Base-by-base conservation (phyloP, 345 rosid genomes). In the Clarkia xantiana region DNA sequence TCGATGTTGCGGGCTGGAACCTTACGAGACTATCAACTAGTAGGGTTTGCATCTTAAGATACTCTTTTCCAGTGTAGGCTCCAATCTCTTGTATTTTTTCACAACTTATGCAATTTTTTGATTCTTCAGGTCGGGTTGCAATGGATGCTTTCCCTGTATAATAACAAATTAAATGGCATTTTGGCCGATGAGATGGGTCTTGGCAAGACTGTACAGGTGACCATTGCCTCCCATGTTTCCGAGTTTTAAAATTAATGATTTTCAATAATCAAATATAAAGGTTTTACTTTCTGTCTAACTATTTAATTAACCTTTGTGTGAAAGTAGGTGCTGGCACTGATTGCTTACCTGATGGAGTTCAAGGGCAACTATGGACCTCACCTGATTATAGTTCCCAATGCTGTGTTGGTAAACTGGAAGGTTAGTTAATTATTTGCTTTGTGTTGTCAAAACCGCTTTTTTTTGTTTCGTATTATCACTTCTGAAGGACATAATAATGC, bases 121-220 rank as follows among this genome's bases (percentile, higher is more conserved):
- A 63, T 51, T 53, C 45, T 56, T 57, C 70, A 93, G 99, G 95
- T 93, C 71, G 99, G 99, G 47, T 79, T 93, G 69, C 97, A 93
- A 46, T 93, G 99, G 99, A 93, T 93, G 99, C 95, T 93, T 71
- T 87, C 99, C 18, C 69, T 93, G 72, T 93, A 93, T 58, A 93
- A 93, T 63, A 93, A 93, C 68, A 93, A 93, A 75, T 70, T 93
- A 60, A 93, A 93, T 75, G 99, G 99, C 59, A 93, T 93, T 60
- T 66, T 93, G 72, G 99, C 99, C 15, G 99, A 93, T 76, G 99
- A 93, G 78, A 93, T 93, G 99, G 99, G 99, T 61, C 97, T 93
- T 61, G 99, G 99, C 50, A 93, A 93, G 80, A 93, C 99, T 56
- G 99, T 93, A 49, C 99, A 93, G 99, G 99, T 87, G 51, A 66